These are phyloP conservation scores for Cyphellophora attinorum DNA, from an alignment of 2,329 filamentous ascomycete genomes.

Conservation along the genomic window DNA sequence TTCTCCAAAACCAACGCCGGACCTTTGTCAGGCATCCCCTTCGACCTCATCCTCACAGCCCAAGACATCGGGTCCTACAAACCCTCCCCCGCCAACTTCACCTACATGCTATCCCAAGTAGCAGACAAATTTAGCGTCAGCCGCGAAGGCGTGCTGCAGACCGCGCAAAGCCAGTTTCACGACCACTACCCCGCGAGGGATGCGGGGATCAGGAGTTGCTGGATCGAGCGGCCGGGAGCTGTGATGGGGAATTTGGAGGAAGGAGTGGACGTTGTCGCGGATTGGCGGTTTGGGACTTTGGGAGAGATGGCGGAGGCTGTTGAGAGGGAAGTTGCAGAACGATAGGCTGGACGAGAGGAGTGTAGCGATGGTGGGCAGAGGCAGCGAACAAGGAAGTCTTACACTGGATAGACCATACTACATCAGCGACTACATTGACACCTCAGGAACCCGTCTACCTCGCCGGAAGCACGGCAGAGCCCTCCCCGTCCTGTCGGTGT, in stretches of 20 bases:
- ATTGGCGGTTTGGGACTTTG: conserved; percentile 51
- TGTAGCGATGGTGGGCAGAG: too few species aligned
- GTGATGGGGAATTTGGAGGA: conserved; percentile 23
- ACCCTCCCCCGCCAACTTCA: conserved; percentile 55
- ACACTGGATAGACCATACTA: too few species aligned
- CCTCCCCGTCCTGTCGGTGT: too few species aligned
- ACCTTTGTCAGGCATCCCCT: conserved; percentile 42
- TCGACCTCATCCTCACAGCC: conserved; percentile 60
- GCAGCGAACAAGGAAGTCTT: too few species aligned
- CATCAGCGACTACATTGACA: too few species aligned
- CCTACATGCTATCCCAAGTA: conserved; percentile 50
- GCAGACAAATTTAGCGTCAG: conserved; percentile 47
- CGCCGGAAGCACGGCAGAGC: too few species aligned
- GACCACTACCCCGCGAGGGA: conserved; percentile 58
- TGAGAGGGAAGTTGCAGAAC: conserved; percentile 32
- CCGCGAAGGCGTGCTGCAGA: conserved; percentile 52
- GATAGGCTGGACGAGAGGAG: too few species aligned
- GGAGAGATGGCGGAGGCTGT: conserved; percentile 52
- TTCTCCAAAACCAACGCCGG: conserved; percentile 39
- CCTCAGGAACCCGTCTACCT: too few species aligned
- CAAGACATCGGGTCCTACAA: conserved; percentile 66
- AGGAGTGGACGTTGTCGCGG: conserved; percentile 34
- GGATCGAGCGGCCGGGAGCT: conserved; percentile 48
- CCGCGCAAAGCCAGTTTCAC: conserved; percentile 56
- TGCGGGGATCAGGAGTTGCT: conserved; percentile 51